Base-by-base conservation (phyloP, 108 stramenopile genomes). In the Cyclostephanos tholiformis region DNA sequence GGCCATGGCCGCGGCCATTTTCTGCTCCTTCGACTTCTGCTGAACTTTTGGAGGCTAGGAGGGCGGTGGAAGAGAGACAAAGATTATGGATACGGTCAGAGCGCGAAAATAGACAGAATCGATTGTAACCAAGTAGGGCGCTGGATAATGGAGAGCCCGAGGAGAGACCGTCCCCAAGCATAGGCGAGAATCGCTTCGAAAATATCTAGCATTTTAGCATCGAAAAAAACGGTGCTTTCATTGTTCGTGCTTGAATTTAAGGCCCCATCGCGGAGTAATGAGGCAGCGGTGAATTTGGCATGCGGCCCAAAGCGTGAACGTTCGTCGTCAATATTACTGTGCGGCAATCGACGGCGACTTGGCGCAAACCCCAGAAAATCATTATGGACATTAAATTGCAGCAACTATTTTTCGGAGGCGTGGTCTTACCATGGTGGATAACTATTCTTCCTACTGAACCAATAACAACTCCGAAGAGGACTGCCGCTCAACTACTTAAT, bases 1-100 rank as follows among this genome's bases (percentile, higher is more conserved):
- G 72, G 98, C 99, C 93, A 98, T 96, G 90, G 98, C 97, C 86
- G 99, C 98, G 80, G 98, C 98, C 95, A 98, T 97, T 97, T 99
- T 99, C 67, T 97, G 97, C 80, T 99, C 99, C 95, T 99, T 99
- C 72, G 98, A 93, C 94, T 99, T 99, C 76, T 98, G 98, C 86
- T 99, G 99, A 66, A 97, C 92, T 85, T 97, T 97, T 51, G 96
- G 94, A 55, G 96, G 94, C 96, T 95, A 80, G 60, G 44, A 6
- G 25, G 2, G 39, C 30, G 50, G 30, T 9, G 23, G 22, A 25
- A 6, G 35, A 30, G 30, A 9, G 30, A 38, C 36, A 38, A 17
- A 0, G 29, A 58, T 11, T 60, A 6, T 38, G 56, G 57, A 53
- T 46, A 48, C 1, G 16, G 23, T 23, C 13, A 26, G 56, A 57